A percentile compares a stretch with the other conserved stretches of the same genome.
These are phyloP conservation scores for Actinomortierella wolfii DNA, from an alignment of 371 early-diverging fungal species.

Conservation along the genomic window DNA sequence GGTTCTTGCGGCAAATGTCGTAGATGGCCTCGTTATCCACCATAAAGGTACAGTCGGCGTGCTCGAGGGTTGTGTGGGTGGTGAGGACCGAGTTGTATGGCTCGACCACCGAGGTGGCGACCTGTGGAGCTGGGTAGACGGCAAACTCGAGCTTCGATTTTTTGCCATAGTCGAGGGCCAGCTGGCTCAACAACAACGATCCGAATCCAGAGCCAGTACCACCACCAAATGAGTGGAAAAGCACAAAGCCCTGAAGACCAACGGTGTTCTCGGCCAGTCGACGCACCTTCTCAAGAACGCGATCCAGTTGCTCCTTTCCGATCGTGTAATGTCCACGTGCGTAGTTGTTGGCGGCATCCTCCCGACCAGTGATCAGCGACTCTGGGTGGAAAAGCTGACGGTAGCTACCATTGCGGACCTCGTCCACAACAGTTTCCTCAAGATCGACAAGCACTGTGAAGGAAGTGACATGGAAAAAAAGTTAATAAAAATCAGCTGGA, in stretches of 20 bases:
- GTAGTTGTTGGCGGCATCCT: slow-evolving; percentile 99
- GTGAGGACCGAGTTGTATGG: slow-evolving; percentile 99
- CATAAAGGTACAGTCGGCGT: slow-evolving; percentile 99
- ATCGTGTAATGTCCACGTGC: slow-evolving; percentile 99
- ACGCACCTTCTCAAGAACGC: slow-evolving; percentile 94
- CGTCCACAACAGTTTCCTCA: slow-evolving; percentile 92
- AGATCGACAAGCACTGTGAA: slow-evolving; percentile 86
- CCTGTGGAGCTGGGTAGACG: slow-evolving; percentile 99
- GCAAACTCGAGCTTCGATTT: slow-evolving; percentile 99
- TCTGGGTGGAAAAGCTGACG: slow-evolving; percentile 97
- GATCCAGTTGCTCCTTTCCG: slow-evolving; percentile 98
- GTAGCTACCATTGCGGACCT: slow-evolving; percentile 88
- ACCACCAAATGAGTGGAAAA: slow-evolving; percentile 99
- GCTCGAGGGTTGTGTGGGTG: slow-evolving; percentile 98
- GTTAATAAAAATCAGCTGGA: no score
- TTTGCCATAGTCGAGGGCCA: slow-evolving; percentile 98
- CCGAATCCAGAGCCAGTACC: slow-evolving; percentile 99
- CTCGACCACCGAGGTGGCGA: slow-evolving; percentile 98
- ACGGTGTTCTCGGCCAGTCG: slow-evolving; percentile 97
- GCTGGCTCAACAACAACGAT: slow-evolving; percentile 94
- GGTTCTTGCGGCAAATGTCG: slow-evolving; percentile 98
- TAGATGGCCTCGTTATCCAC: slow-evolving; percentile 99
- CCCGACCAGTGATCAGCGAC: slow-evolving; percentile 98
- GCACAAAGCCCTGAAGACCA: slow-evolving; percentile 95
- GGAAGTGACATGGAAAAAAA: no score